Conservation (phyloP, 1,284 basidiomycete genomes). For the Sporisorium graminicola region DNA sequence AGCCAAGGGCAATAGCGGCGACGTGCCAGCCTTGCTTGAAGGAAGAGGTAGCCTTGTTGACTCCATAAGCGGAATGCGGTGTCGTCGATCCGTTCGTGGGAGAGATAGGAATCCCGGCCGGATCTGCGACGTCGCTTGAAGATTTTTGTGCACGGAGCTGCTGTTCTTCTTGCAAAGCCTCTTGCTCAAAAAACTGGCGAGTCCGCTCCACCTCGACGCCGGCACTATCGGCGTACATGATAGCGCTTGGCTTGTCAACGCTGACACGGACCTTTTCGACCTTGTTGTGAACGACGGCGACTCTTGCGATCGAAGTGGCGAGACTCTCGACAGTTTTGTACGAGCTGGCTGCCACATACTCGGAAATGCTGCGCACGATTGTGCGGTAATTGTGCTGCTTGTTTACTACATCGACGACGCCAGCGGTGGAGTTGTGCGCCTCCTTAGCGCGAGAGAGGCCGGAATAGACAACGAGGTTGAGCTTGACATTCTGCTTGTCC, state of each 20-base stretch:
- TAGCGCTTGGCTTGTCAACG: conserved; percentile 82
- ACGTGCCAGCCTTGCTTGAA: conserved; percentile 55
- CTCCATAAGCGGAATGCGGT: not conserved
- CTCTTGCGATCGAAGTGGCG: conserved; percentile 76
- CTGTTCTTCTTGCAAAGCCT: conserved; percentile 32
- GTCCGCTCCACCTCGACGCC: conserved; percentile 76
- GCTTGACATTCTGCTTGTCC: conserved; percentile 78
- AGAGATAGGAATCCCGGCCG: not conserved
- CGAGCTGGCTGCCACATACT: conserved; percentile 72
- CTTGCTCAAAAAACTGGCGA: conserved; percentile 68
- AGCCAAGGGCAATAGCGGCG: conserved; percentile 84
- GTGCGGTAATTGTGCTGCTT: conserved; percentile 51
- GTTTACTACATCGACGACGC: conserved; percentile 53
- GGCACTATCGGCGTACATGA: conserved; percentile 78
- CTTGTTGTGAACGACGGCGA: conserved; percentile 70
- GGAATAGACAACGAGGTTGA: conserved; percentile 74
- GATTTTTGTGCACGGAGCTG: conserved; percentile 18
- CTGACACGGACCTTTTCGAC: conserved; percentile 71
- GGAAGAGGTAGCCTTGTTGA: not conserved
- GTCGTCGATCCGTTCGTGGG: conserved; percentile 1
- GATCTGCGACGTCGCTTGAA: not conserved
- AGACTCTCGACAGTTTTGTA: conserved; percentile 83
- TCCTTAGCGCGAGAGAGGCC: conserved; percentile 41
- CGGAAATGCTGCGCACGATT: conserved; percentile 61
- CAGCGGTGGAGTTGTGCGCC: conserved; percentile 16